phyloP scores from a whole-genome alignment of 2,329 filamentous ascomycete genomes.

The Stagonosporopsis chrysanthemi region DNA sequence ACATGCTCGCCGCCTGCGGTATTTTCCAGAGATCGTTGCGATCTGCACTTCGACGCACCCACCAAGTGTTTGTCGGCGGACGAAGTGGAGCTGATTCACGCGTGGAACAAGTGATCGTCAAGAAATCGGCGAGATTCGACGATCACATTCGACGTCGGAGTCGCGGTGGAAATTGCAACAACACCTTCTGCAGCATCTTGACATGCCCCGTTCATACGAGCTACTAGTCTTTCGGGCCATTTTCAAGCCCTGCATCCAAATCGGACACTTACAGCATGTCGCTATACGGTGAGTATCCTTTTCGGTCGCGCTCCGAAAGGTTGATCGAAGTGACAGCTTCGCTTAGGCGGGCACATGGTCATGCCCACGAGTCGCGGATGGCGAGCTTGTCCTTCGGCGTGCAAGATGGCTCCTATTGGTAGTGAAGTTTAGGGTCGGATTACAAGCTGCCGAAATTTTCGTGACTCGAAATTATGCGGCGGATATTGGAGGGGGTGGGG shows the following conservation, averaged over 20 bases:
- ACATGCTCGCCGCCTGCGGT: not conserved
- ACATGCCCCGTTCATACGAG: not conserved
- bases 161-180: not conserved
- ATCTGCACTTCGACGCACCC: constrained; percentile 14
- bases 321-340: constrained; percentile 9
- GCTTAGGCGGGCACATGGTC: not conserved
- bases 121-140: not conserved
- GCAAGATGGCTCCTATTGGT: not conserved
- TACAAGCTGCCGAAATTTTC: not conserved
- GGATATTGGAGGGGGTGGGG: not conserved
- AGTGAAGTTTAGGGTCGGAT: not conserved
- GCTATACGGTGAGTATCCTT: not conserved
- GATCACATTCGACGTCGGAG: not conserved
- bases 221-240: not conserved
- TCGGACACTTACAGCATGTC: not conserved
- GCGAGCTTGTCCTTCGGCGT: not conserved
- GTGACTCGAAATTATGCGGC: not conserved
- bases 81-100: not conserved
- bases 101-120: constrained; percentile 4
- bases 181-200: not conserved
- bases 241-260: not conserved
- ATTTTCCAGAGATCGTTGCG: constrained; percentile 7
- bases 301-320: constrained; percentile 6
- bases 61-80: constrained; percentile 10
- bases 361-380: constrained; percentile 1